phyloP scores from a whole-genome alignment of 257 asterid species.

The Henckelia pumila region DNA sequence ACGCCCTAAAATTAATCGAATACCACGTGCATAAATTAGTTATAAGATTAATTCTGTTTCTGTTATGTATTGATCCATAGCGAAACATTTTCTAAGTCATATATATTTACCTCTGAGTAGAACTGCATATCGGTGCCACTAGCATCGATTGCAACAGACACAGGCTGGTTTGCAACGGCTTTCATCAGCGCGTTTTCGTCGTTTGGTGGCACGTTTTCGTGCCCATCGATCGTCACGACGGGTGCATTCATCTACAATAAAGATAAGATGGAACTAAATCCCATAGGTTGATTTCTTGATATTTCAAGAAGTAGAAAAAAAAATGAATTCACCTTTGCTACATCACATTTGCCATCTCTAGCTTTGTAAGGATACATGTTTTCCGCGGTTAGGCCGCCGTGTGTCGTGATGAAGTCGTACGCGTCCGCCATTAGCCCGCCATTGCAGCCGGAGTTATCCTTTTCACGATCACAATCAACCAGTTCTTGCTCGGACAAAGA shows the following conservation, averaged over 20 bases:
- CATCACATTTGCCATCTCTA: neutral
- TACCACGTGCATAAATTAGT: neutral
- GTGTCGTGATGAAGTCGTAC: conserved; percentile 61
- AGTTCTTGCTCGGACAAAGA: conserved; percentile 88
- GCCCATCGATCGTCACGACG: conserved; percentile 35
- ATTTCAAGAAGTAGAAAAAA: no score
- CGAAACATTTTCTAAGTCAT: neutral
- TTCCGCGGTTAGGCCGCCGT: conserved; percentile 48
- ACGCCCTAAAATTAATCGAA: conserved; percentile 22
- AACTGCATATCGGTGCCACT: conserved; percentile 31
- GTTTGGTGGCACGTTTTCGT: conserved; percentile 40
- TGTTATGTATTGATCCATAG: no score
- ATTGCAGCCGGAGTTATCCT: conserved; percentile 72
- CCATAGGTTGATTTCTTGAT: neutral
- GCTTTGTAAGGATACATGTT: neutral
- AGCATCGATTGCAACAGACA: conserved; percentile 40
- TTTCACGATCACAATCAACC: conserved; percentile 83
- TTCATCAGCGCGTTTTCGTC: conserved; percentile 34
- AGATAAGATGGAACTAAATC: neutral
- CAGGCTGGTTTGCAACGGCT: conserved; percentile 43
- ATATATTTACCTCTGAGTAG: conserved; percentile 18
- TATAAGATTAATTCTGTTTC: no score
- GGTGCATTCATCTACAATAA: neutral
- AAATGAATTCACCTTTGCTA: neutral
- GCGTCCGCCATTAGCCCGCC: conserved; percentile 89